Base-by-base conservation (phyloP, 495 filamentous ascomycete genomes). In the Penicillium atrosanguineum region DNA sequence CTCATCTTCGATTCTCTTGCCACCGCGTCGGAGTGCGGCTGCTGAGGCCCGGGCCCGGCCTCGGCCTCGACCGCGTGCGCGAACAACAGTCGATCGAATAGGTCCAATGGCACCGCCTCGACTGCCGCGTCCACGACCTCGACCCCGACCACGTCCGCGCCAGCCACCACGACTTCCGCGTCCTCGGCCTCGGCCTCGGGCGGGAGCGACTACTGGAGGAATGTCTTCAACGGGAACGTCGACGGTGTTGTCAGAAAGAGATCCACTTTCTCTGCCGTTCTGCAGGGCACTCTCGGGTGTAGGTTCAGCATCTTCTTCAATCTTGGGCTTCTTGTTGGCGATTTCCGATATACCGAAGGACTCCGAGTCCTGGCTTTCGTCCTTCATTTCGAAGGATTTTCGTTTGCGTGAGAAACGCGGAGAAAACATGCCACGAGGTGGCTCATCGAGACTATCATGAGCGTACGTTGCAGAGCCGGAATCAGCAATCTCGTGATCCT, bases 91-190 rank as follows among this genome's bases (percentile, higher is more conserved):
- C 34, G 56, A 41, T 19, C 61, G 60, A 37, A 55, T 44, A 12
- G 63, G 57, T 4, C 43, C 63, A 8, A 59, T 44, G 8, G 48
- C 55, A 1, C 63, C 68, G 16, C 64, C 69, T 39, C 68, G 67
- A 31, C 66, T 62, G 14, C 69, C 65, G 31, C 66, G 62, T n/a
- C 73, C 73, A 41, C 72, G 71, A 8, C 66, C 70, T 18, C 71
- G 63, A 25, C 69, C 71, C 5, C 71, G 63, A 4, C 50, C 68
- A 26, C 72, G 69, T 15, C 57, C 62, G 5, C 65, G 61, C 28
- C 48, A 52, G 20, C 48, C 53, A 41, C 68, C 65, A 21, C 68
- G 58, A 34, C 69, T 67, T 26, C 70, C 71, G 42, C 76, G 72
- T 25, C 48, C 48, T 43, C 48, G 50, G 4, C 48, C 48, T 11